Percentiles rank a stretch among this genome's conserved stretches.
phyloP scores from a whole-genome alignment of 768 basidiomycete genomes.

The Boletus rex-veris region DNA sequence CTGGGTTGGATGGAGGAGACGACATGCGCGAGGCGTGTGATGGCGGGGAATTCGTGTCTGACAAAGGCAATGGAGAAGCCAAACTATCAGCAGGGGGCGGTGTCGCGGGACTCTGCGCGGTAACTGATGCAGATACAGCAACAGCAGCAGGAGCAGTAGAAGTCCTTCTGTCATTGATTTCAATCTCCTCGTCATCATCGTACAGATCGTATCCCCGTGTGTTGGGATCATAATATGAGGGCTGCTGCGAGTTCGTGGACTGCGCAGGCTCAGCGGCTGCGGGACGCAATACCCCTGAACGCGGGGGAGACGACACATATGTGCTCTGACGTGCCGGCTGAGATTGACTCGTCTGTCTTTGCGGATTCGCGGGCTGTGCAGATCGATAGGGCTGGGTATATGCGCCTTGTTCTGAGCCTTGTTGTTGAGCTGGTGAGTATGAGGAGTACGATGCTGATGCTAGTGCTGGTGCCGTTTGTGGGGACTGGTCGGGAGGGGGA shows the following conservation, averaged over 20 bases:
- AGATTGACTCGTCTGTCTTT: conserved; percentile 7
- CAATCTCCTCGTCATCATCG: conserved; percentile 13
- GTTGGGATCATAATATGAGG: conserved; percentile 38
- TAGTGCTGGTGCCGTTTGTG: neutral
- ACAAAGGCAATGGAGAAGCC: neutral
- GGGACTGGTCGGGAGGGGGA: neutral
- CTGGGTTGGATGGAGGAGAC: neutral
- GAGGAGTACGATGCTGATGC: neutral
- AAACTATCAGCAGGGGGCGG: neutral
- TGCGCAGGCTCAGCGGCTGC: neutral
- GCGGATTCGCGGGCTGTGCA: neutral
- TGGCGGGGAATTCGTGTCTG: neutral
- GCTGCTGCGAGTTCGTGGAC: conserved; percentile 10
- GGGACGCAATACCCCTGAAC: conserved; percentile 5
- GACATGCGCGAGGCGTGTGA: conserved; percentile 8
- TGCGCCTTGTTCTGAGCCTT: neutral
- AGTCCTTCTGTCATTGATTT: conserved; percentile 4
- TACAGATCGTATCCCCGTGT: conserved; percentile 28
- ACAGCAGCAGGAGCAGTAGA: neutral
- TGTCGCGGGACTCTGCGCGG: neutral
- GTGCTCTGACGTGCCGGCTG: conserved; percentile 6
- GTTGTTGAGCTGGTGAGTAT: neutral
- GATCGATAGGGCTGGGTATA: conserved; percentile 5
- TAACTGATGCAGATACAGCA: neutral
- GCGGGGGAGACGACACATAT: conserved; percentile 11